Evolutionary conservation across 2,329 filamentous ascomycete species (phyloP), one percentile per base, ranked within the genome.

Genomic region (Phialocephala sp.): DNA sequence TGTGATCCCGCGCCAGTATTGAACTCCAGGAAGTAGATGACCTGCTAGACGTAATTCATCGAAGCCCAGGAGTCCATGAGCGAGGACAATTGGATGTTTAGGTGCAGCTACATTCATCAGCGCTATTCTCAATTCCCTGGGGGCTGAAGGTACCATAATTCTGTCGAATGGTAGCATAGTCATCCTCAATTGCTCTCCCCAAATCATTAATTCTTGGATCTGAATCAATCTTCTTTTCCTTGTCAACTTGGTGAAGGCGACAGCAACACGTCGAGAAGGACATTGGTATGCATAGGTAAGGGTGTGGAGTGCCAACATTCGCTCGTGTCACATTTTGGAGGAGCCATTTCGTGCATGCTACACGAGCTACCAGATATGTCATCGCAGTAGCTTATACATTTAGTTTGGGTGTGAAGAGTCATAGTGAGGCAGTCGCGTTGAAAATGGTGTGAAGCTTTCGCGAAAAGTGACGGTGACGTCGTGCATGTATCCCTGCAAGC

Each of bases 1-100:
- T 24, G 81, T 81, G 69, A 90, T 90, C 59, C 88, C 87, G 68
- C 84, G 83, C 88, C 88, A 90, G 79, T 90, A 89, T 55, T 86
- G 82, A 41, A 89, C 81, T 1, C 83, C 76, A 0, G 87, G 86
- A 2, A 89, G 77, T 70, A 80, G 79, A 20, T 73, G 75, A 1
- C 82, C 79, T 14, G 79, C 80, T 18, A 88, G 73, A 41, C 78
- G 79, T 24, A 90, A 79, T 73, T 88, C 83, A 43, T 85, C 81
- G 74, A 89, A 90, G 71, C 88, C 88, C 60, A 90, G 79, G 58
- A 90, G 80, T 63, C 88, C 88, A 72, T 90, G 88, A 60, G 87
- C 87, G 39, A 90, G 84, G 62, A 90, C 86, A 62, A 90, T 84
- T 54, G 87, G 86, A 69, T 89, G 73, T 71, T 84, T 85, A 1